Base-by-base conservation (phyloP, 2,329 filamentous ascomycete species). In the Sclerotinia sclerotiorum region DNA sequence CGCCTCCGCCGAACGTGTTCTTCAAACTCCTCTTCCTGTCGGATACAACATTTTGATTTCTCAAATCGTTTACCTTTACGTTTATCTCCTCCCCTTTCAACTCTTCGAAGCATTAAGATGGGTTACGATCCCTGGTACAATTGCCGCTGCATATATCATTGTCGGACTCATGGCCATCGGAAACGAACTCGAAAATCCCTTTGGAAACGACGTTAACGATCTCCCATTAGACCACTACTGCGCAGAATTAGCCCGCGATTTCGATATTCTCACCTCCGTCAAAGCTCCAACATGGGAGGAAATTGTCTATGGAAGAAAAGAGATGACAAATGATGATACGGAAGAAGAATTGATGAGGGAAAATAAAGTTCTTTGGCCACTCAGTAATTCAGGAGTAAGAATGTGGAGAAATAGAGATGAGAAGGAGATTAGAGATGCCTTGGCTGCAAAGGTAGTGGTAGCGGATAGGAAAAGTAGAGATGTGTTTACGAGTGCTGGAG, bases 51-150 rank as follows among this genome's bases (percentile, higher is more conserved):
- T 96, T 74, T 87, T 91, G 74, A 94, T 95, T 77, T 88, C 89
- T 27, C 92, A 96, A 78, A 94, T 95, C 76, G 92, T 92, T 44
- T 94, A 91, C 87, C 85, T 93, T 64, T 96, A 95, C 79, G 88
- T 95, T 65, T 80, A 93, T 73, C 84, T 92, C 44, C 84, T 96
- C 1, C 92, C 92, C 7, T 95, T 95, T 83, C 92, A 96, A 80
- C 86, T 96, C 8, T 86, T 87, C 76, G 76, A 78, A 0, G 77
- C 79, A 3, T 85, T 96, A 0, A 74, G 79, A 10, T 95, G 90
- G 89, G 84, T 93, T 72, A 89, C 92, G 17, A 94, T 95, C 72
- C 92, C 92, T 0, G 92, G 88, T 46, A 90, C 88, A 56, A 81
- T 94, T 21, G 84, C 82, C 5, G 89, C 89, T 3, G 88, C 90